These are phyloP conservation scores for Verticillium longisporum DNA, from an alignment of 2,329 filamentous ascomycete genomes.

Conservation along the genomic window DNA sequence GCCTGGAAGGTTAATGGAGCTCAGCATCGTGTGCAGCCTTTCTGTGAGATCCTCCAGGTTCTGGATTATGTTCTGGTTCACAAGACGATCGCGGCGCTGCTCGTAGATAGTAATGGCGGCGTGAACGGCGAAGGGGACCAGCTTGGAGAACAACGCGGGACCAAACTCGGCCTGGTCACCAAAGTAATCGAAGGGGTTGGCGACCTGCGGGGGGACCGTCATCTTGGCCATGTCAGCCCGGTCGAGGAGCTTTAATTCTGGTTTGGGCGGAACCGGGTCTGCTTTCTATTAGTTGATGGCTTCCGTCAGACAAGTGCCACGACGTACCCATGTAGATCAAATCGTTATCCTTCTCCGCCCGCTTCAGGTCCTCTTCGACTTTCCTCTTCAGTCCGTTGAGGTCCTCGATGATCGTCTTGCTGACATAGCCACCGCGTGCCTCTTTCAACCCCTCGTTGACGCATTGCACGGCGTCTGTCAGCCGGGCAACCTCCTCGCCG, in stretches of 20 bases:
- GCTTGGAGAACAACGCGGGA: slow-evolving; percentile 76
- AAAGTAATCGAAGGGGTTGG: slow-evolving; percentile 71
- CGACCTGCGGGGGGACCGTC: slow-evolving; percentile 73
- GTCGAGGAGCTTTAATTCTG: slow-evolving; percentile 78
- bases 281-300: slow-evolving; percentile 21
- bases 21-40: slow-evolving; percentile 70
- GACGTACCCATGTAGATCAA: slow-evolving; percentile 76
- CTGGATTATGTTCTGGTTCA: slow-evolving; percentile 81
- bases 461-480: slow-evolving; percentile 75
- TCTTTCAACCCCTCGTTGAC: slow-evolving; percentile 85
- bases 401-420: slow-evolving; percentile 74
- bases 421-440: slow-evolving; percentile 64
- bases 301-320: background rate
- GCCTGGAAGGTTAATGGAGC: slow-evolving; percentile 81
- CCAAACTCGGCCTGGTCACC: slow-evolving; percentile 78
- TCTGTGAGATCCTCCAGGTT: slow-evolving; percentile 78
- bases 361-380: slow-evolving; percentile 80
- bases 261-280: slow-evolving; percentile 77
- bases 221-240: slow-evolving; percentile 82
- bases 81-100: slow-evolving; percentile 80
- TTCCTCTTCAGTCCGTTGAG: slow-evolving; percentile 75
- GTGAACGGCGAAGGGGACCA: slow-evolving; percentile 94
- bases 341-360: slow-evolving; percentile 94
- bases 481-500: slow-evolving; percentile 85
- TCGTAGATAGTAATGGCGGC: slow-evolving; percentile 93